Percentiles rank a stretch among this genome's conserved stretches.
Evolutionary conservation across 2,329 filamentous ascomycete genomes (phyloP).

Genomic region (Ilyonectria robusta): DNA sequence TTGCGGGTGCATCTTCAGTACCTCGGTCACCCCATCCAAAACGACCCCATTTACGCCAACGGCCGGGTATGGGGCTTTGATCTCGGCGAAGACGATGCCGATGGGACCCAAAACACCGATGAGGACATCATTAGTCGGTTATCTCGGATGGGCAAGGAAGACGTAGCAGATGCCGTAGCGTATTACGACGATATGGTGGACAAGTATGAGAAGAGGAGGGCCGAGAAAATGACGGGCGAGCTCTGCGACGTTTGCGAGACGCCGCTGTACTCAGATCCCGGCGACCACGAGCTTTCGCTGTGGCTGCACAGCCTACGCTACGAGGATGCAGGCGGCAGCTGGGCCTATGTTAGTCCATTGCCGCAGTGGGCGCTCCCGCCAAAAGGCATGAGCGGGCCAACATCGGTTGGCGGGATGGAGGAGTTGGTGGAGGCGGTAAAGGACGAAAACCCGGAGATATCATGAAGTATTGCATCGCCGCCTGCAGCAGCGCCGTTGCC

Average conservation of each 20-base stretch:
- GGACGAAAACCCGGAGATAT: conserved; percentile 60
- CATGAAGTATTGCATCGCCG: conserved; percentile 38
- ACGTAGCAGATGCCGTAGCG: conserved; percentile 89
- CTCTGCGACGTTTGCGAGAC: conserved; percentile 87
- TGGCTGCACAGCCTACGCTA: conserved; percentile 96
- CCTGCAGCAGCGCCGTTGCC: conserved; percentile 30
- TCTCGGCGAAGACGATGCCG: conserved; percentile 77
- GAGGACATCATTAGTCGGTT: conserved; percentile 91
- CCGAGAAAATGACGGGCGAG: conserved; percentile 92
- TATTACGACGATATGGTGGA: conserved; percentile 97
- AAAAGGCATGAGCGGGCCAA: conserved; percentile 78
- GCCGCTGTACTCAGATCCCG: conserved; percentile 93
- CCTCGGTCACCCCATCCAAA: conserved; percentile 93
- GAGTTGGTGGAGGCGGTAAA: conserved; percentile 70
- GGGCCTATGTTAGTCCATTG: conserved; percentile 89
- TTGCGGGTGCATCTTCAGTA: conserved; percentile 95
- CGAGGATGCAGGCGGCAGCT: conserved; percentile 84
- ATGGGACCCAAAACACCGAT: conserved; percentile 80
- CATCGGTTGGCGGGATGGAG: conserved; percentile 73
- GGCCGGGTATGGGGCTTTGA: conserved; percentile 89
- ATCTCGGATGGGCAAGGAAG: conserved; percentile 92
- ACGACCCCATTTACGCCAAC: conserved; percentile 98
- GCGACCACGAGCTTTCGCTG: conserved; percentile 88
- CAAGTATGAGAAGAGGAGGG: conserved; percentile 89
- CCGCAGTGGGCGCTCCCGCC: conserved; percentile 92